phyloP scores from a whole-genome alignment of 2,329 filamentous ascomycete species.

The Samsoniella hepiali region DNA sequence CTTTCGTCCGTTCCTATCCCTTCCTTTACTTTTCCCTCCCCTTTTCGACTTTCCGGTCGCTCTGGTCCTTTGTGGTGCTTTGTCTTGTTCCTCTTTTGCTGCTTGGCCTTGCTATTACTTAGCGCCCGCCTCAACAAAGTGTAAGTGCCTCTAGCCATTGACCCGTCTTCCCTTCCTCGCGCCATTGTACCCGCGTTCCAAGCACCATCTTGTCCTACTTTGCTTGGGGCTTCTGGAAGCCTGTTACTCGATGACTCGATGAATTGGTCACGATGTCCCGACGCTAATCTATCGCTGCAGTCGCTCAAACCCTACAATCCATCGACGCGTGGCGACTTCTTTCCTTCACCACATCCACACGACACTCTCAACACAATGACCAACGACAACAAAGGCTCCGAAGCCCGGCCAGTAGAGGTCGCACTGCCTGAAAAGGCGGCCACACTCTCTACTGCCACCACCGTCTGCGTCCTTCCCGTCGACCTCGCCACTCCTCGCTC shows the following conservation, averaged over 20 bases:
- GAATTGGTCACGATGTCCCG: background rate
- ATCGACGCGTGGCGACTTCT: background rate
- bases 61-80: background rate
- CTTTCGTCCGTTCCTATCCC: background rate
- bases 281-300: background rate
- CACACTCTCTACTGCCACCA: constrained; percentile 27
- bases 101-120: constrained; percentile 1
- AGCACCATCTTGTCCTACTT: background rate
- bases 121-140: constrained; percentile 16
- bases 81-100: background rate
- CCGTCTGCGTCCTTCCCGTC: constrained; percentile 23
- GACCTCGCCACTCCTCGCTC: constrained; percentile 41
- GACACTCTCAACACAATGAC: constrained; percentile 26
- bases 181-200: background rate
- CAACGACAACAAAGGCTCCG: constrained; percentile 28
- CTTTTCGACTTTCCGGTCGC: constrained; percentile 10
- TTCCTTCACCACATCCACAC: background rate
- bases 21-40: constrained; percentile 7
- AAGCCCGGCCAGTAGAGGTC: constrained; percentile 20
- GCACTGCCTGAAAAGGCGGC: constrained; percentile 30
- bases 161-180: background rate
- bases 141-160: constrained; percentile 5
- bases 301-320: background rate
- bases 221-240: background rate
- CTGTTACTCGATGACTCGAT: background rate